Evolutionary conservation across 2,329 filamentous ascomycete species (phyloP).

Genomic region (Huntiella abstrusa): DNA sequence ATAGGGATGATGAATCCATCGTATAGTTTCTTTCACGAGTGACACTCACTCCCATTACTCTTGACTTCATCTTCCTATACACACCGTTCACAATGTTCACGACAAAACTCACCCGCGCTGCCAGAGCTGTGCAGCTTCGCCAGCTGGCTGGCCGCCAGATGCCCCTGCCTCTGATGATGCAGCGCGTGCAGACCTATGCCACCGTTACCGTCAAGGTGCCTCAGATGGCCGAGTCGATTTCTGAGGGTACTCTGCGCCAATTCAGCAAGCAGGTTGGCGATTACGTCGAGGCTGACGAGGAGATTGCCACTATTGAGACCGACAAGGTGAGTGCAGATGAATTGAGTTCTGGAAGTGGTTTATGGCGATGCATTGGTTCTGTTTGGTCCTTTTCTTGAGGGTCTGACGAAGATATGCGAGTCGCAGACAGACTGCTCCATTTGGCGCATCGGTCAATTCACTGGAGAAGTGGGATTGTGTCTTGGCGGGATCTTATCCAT

Average conservation of each 20-base stretch:
- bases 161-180: slow-evolving; percentile 33
- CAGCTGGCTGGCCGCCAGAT: slow-evolving; percentile 18
- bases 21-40: neutral
- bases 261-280: slow-evolving; percentile 87
- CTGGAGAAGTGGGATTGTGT: neutral
- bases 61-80: neutral
- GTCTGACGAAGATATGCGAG: neutral
- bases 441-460: neutral
- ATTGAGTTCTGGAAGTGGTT: neutral
- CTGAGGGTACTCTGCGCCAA: slow-evolving; percentile 89
- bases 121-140: slow-evolving; percentile 26
- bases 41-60: neutral
- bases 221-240: slow-evolving; percentile 97
- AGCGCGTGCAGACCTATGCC: slow-evolving; percentile 45
- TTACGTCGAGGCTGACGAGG: slow-evolving; percentile 85
- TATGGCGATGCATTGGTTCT: neutral
- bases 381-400: too few relatives aligned
- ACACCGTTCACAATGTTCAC: slow-evolving; percentile 21
- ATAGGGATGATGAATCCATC: neutral
- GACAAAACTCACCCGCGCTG: slow-evolving; percentile 24
- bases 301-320: slow-evolving; percentile 96
- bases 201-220: slow-evolving; percentile 84
- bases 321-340: slow-evolving; percentile 53
- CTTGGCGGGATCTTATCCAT: too few relatives aligned
- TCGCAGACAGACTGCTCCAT: neutral